These are phyloP conservation scores for Talaromyces funiculosus DNA, from an alignment of 2,329 filamentous ascomycete species.

Conservation along the genomic window DNA sequence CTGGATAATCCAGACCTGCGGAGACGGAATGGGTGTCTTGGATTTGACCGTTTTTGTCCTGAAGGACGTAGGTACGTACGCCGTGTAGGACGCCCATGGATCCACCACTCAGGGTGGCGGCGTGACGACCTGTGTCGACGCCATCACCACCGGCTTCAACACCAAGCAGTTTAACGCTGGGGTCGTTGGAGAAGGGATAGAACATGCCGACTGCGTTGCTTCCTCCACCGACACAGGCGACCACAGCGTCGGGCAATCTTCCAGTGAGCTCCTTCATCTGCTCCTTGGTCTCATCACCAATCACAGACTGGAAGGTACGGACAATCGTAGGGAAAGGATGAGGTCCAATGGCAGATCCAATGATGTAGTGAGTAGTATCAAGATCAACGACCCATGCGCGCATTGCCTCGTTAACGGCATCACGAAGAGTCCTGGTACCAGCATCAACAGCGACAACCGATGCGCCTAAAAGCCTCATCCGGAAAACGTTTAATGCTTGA, in stretches of 20 bases:
- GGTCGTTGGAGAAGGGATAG: slow-evolving; percentile 85
- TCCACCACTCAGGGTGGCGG: slow-evolving; percentile 79
- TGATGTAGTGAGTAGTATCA: slow-evolving; percentile 94
- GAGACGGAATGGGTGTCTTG: slow-evolving; percentile 93
- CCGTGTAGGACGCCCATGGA: slow-evolving; percentile 92
- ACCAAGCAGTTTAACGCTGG: slow-evolving; percentile 78
- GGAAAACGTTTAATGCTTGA: slow-evolving; percentile 96
- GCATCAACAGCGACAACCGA: slow-evolving; percentile 90
- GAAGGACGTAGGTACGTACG: slow-evolving; percentile 90
- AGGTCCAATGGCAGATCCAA: slow-evolving; percentile 93
- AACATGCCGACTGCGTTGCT: slow-evolving; percentile 98
- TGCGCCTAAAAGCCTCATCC: slow-evolving; percentile 92
- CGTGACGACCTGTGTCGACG: slow-evolving; percentile 76
- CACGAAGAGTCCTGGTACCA: slow-evolving; percentile 73
- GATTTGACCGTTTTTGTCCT: slow-evolving; percentile 90
- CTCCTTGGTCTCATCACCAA: slow-evolving; percentile 87
- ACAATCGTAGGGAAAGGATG: slow-evolving; percentile 98
- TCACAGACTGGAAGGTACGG: slow-evolving; percentile 94
- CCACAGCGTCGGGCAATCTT: slow-evolving; percentile 89
- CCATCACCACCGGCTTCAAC: slow-evolving; percentile 96
- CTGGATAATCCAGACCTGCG: slow-evolving; percentile 93
- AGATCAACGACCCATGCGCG: slow-evolving; percentile 91
- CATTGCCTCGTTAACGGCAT: slow-evolving; percentile 92
- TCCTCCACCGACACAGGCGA: slow-evolving; percentile 93
- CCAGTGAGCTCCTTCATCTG: slow-evolving; percentile 81